Conservation (phyloP, 1,139 yeast species). For the Yamadazyma siamensis region DNA sequence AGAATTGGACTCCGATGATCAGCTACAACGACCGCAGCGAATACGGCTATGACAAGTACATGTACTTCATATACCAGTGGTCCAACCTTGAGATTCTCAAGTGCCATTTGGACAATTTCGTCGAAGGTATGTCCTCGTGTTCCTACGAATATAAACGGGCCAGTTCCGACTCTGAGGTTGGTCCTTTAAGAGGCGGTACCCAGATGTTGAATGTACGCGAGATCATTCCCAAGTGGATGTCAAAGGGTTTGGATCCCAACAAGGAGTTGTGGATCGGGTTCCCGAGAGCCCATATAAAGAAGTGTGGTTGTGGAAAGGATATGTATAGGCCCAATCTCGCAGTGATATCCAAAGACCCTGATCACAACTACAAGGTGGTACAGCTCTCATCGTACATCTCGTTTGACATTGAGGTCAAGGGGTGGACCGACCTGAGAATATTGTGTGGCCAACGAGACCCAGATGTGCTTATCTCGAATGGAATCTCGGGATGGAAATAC, state of each 20-base stretch:
- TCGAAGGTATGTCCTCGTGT: constrained; percentile 28
- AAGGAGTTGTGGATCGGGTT: constrained; percentile 51
- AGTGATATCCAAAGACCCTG: constrained; percentile 25
- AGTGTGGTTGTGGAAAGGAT: constrained; percentile 47
- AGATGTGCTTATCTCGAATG: constrained; percentile 38
- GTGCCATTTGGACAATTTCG: constrained; percentile 18
- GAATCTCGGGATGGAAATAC: constrained; percentile 29
- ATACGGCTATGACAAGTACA: constrained; percentile 18
- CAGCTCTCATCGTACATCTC: constrained; percentile 36
- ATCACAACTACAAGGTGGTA: constrained; percentile 21
- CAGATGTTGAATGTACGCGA: constrained; percentile 22
- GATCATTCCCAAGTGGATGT: constrained; percentile 4
- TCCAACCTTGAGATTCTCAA: constrained; percentile 23
- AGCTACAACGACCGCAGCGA: constrained; percentile 15
- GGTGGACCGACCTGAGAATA: constrained; percentile 28
- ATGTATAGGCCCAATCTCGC: constrained; percentile 47
- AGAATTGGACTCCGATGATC: constrained; percentile 34
- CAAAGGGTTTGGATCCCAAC: constrained; percentile 4
- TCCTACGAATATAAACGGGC: constrained; percentile 20
- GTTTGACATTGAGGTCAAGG: constrained; percentile 29
- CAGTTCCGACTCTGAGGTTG: constrained; percentile 20
- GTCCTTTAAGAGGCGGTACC: constrained; percentile 36
- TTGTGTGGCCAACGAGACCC: constrained; percentile 24
- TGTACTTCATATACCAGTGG: constrained; percentile 30
- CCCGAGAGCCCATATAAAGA: constrained; percentile 42